phyloP scores from a whole-genome alignment of 768 basidiomycete genomes.

The Amanita subjunquillea region DNA sequence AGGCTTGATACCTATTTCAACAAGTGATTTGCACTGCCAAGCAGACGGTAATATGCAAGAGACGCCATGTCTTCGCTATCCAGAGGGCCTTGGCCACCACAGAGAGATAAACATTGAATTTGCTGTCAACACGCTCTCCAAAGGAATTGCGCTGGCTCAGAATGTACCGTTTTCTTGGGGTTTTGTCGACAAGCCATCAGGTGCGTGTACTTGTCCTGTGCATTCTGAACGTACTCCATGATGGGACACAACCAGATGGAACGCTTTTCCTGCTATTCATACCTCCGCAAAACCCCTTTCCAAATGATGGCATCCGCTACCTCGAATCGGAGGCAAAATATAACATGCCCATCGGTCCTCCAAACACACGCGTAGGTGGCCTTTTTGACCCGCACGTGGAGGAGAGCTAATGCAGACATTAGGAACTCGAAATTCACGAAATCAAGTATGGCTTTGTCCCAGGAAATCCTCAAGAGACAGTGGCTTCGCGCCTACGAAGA shows the following conservation, averaged over 20 bases:
- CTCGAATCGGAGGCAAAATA: conserved; percentile 63
- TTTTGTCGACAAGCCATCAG: conserved; percentile 69
- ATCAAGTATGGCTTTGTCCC: conserved; percentile 73
- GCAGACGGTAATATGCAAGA: conserved; percentile 29
- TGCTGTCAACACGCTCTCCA: conserved; percentile 50
- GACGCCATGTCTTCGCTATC: conserved; percentile 59
- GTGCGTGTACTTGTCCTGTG: conserved; percentile 25
- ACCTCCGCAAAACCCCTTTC: conserved; percentile 47
- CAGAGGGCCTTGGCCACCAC: conserved; percentile 53
- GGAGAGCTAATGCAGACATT: neutral
- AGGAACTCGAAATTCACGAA: conserved; percentile 77
- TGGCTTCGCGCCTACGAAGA: conserved; percentile 59
- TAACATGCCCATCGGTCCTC: conserved; percentile 32
- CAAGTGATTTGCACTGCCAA: neutral
- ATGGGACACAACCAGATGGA: conserved; percentile 35
- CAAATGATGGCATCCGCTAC: conserved; percentile 69
- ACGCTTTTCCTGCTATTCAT: conserved; percentile 59
- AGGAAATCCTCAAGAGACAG: conserved; percentile 37
- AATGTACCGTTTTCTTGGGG: conserved; percentile 59
- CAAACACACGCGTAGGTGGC: conserved; percentile 37
- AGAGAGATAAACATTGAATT: conserved; percentile 42
- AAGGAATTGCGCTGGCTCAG: conserved; percentile 46
- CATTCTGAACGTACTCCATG: conserved; percentile 4
- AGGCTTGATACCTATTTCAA: neutral
- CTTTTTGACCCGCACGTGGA: neutral